A percentile compares a stretch with the other conserved stretches of the same genome.
Evolutionary conservation across 495 filamentous ascomycete genomes (phyloP).

Genomic region (Neurospora tetrasperma): DNA sequence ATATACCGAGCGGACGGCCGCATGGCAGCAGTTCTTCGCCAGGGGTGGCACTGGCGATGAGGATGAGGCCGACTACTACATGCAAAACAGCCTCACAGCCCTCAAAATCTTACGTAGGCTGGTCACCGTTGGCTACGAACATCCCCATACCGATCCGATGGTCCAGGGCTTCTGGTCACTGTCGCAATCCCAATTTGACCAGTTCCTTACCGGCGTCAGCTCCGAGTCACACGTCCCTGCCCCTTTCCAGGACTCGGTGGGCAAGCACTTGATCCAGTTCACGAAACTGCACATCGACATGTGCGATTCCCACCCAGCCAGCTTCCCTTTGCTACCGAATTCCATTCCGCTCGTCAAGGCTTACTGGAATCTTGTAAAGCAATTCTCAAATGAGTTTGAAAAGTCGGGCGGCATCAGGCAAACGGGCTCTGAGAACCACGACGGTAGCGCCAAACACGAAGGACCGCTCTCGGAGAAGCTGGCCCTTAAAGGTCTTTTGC

Average conservation of each 20-base stretch:
- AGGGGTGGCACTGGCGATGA: conserved; percentile 37
- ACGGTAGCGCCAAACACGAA: conserved; percentile 42
- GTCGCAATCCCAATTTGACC: conserved; percentile 58
- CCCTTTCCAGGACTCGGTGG: conserved; percentile 44
- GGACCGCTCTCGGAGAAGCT: conserved; percentile 60
- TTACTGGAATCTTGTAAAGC: conserved; percentile 74
- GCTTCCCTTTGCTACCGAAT: conserved; percentile 71
- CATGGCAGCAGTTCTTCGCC: conserved; percentile 56
- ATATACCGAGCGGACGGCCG: conserved; percentile 62
- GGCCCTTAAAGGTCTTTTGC: conserved; percentile 66
- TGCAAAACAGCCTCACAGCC: conserved; percentile 65
- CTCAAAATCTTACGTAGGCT: conserved; percentile 75
- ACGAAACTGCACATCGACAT: conserved; percentile 87
- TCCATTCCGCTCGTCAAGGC: conserved; percentile 61
- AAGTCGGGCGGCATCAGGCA: conserved; percentile 38
- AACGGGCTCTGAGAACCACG: conserved; percentile 35
- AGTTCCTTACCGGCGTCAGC: conserved; percentile 47
- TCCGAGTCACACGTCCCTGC: conserved; percentile 39
- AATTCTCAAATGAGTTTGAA: conserved; percentile 62
- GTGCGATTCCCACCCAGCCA: conserved; percentile 60
- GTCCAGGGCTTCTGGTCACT: conserved; percentile 69
- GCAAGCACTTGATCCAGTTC: conserved; percentile 79
- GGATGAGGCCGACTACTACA: conserved; percentile 45
- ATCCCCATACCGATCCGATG: conserved; percentile 64
- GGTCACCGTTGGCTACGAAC: conserved; percentile 69